These are phyloP conservation scores for Clarireedia homoeocarpa DNA, from an alignment of 2,329 filamentous ascomycete species.

Conservation along the genomic window DNA sequence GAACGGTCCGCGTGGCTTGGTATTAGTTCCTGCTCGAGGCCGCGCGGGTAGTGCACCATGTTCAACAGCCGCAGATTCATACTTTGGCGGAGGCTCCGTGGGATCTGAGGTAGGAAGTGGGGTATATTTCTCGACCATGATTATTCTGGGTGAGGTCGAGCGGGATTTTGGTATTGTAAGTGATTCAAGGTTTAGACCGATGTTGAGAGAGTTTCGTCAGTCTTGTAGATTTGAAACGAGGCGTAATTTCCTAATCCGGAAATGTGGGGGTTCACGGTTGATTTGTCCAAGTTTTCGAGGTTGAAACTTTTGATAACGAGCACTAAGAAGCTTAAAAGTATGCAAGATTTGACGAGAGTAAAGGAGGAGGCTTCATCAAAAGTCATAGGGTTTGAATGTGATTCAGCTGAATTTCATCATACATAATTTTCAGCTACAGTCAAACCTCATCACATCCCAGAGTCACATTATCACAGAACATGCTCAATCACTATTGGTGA, in stretches of 20 bases:
- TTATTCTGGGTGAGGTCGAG: not conserved
- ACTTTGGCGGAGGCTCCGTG: slow-evolving; percentile 20
- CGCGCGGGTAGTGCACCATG: slow-evolving; percentile 19
- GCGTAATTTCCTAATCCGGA: not conserved
- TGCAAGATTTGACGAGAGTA: too few relatives aligned
- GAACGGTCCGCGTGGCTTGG: slow-evolving; percentile 38
- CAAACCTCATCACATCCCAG: too few relatives aligned
- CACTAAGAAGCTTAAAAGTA: too few relatives aligned
- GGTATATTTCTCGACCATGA: not conserved
- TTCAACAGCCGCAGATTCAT: slow-evolving; percentile 20
- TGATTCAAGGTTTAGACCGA: not conserved
- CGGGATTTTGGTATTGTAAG: not conserved
- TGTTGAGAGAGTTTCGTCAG: not conserved
- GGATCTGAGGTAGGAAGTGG: not conserved
- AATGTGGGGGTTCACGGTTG: not conserved
- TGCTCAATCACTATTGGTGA: too few relatives aligned
- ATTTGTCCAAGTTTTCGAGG: too few relatives aligned
- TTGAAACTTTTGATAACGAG: too few relatives aligned
- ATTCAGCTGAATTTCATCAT: too few relatives aligned
- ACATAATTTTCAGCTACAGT: too few relatives aligned
- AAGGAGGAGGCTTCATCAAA: too few relatives aligned
- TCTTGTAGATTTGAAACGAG: not conserved
- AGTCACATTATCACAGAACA: too few relatives aligned
- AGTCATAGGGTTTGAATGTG: too few relatives aligned
- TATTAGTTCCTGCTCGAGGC: slow-evolving; percentile 11